phyloP scores from a whole-genome alignment of 352 stramenopile genomes.

The Pythium guiyangense region DNA sequence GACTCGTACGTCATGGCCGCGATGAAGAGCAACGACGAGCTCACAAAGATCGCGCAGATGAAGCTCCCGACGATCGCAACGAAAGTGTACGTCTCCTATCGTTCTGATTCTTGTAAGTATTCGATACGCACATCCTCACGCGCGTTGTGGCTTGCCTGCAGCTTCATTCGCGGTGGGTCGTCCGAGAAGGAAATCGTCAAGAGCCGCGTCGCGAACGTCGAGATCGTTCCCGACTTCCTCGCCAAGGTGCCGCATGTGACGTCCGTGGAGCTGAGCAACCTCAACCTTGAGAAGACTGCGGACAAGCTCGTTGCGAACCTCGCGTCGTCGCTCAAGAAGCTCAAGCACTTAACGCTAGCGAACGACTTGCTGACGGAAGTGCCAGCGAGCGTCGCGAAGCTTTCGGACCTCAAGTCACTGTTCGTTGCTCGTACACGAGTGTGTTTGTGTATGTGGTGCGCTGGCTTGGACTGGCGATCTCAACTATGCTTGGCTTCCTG shows the following conservation, averaged over 20 bases:
- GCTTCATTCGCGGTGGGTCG: background rate
- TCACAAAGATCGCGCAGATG: conserved; percentile 1
- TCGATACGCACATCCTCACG: background rate
- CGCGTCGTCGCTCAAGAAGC: background rate
- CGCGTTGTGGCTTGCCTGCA: background rate
- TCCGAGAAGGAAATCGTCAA: background rate
- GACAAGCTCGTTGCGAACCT: background rate
- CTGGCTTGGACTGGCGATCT: no score
- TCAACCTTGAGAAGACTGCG: background rate
- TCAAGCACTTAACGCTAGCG: no score
- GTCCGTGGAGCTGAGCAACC: conserved; percentile 4
- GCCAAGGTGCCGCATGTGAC: background rate
- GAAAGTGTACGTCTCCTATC: background rate
- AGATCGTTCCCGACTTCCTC: conserved; percentile 3
- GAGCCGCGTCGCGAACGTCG: conserved; percentile 1
- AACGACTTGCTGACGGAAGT: no score
- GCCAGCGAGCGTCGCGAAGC: no score
- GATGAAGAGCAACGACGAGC: conserved; percentile 5
- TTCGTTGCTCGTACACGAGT: no score
- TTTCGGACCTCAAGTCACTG: no score
- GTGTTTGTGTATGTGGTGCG: no score
- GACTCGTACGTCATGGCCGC: background rate
- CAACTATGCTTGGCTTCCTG: no score
- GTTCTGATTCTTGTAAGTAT: background rate
- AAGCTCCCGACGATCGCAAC: background rate